Conservation (phyloP, 352 stramenopile species). For the Pythium graminicola region DNA sequence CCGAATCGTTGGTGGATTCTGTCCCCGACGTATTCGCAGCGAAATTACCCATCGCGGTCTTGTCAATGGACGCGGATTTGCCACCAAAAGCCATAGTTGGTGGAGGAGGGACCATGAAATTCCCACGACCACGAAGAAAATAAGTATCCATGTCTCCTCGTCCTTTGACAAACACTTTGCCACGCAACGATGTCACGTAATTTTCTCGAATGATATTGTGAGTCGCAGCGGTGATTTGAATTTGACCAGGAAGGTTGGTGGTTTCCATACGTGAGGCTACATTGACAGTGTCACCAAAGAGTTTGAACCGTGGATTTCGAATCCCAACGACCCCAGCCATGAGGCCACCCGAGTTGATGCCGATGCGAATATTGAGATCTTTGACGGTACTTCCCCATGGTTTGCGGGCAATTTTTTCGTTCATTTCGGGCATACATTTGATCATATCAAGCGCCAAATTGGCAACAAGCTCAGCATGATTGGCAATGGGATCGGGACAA, state of each 20-base stretch:
- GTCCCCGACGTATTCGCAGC: too few species aligned
- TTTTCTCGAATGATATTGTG: constrained; percentile 57
- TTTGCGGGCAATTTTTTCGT: constrained; percentile 62
- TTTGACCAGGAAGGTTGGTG: constrained; percentile 69
- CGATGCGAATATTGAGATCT: constrained; percentile 79
- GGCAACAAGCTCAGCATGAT: constrained; percentile 75
- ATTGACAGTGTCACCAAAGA: constrained; percentile 86
- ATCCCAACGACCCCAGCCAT: constrained; percentile 86
- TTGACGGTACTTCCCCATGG: constrained; percentile 59
- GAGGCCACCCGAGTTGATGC: constrained; percentile 78
- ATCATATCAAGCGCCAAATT: constrained; percentile 81
- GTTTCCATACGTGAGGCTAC: constrained; percentile 82
- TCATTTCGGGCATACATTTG: constrained; percentile 69
- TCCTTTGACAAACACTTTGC: constrained; percentile 79
- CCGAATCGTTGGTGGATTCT: too few species aligned
- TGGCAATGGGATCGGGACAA: constrained; percentile 56
- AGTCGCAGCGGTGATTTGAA: constrained; percentile 74
- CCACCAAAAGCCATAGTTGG: background rate
- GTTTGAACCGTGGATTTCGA: constrained; percentile 78
- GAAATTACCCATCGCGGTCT: background rate
- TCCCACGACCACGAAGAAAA: constrained; percentile 58
- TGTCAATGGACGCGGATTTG: background rate
- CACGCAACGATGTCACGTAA: constrained; percentile 60
- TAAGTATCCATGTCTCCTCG: constrained; percentile 81
- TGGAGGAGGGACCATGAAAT: constrained; percentile 50